Evolutionary conservation across 306 rosid genomes (phyloP).

Genomic region (Astragalus membranaceus): DNA sequence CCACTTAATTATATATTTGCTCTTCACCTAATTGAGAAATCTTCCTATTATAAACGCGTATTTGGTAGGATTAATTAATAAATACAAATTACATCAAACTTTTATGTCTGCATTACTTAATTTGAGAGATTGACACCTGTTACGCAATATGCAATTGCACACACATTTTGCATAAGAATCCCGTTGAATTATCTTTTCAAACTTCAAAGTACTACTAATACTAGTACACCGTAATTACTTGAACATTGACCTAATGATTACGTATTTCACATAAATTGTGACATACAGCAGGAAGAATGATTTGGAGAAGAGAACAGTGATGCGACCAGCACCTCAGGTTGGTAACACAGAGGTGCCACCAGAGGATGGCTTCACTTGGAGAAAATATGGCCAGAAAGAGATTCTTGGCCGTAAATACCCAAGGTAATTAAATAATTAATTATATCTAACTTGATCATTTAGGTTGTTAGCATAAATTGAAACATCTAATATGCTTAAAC

Average conservation of each 20-base stretch:
- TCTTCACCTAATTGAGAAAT: too few species aligned
- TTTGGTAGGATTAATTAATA: too few species aligned
- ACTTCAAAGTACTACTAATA: too few species aligned
- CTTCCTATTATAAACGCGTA: not conserved
- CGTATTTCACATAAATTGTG: too few species aligned
- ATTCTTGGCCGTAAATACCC: conserved; percentile 55
- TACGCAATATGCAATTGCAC: too few species aligned
- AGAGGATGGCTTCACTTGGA: conserved; percentile 76
- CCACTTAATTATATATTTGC: too few species aligned
- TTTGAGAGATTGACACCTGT: too few species aligned
- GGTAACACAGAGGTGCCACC: conserved; percentile 76
- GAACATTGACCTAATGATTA: not conserved
- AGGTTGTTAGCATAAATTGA: not conserved
- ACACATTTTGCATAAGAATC: too few species aligned
- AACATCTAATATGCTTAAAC: not conserved
- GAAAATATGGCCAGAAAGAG: conserved; percentile 89
- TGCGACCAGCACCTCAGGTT: conserved; percentile 49
- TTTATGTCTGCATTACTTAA: too few species aligned
- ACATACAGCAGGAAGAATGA: conserved; percentile 44
- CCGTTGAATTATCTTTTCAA: too few species aligned
- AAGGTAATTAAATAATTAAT: conserved; percentile 35
- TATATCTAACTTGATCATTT: not conserved
- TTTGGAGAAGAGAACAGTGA: conserved; percentile 20
- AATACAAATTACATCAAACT: too few species aligned
- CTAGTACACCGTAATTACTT: not conserved